phyloP scores from a whole-genome alignment of 2,329 filamentous ascomycete genomes.

The Phialemonium atrogriseum region DNA sequence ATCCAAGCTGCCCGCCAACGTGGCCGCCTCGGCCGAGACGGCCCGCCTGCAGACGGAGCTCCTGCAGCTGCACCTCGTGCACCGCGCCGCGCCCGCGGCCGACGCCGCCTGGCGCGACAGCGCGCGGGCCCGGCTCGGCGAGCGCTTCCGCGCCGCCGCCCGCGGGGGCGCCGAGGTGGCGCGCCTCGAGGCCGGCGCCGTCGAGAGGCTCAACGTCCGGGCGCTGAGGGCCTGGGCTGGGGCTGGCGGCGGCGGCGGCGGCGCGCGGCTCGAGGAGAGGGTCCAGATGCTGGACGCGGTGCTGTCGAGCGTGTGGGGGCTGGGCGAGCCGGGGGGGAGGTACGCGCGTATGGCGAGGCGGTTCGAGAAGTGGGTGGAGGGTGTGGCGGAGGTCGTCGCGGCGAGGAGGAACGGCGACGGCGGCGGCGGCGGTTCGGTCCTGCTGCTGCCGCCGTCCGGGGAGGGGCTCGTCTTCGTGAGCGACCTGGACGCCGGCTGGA shows the following conservation, averaged over 20 bases:
- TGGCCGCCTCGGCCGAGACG: slow-evolving; percentile 50
- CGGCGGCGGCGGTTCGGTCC: slow-evolving; percentile 17
- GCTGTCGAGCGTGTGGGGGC: slow-evolving; percentile 46
- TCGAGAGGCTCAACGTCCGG: slow-evolving; percentile 41
- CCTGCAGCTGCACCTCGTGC: slow-evolving; percentile 56
- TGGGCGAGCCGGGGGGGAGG: slow-evolving; percentile 47
- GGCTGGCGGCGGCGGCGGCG: slow-evolving; percentile 19
- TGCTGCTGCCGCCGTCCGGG: slow-evolving; percentile 22
- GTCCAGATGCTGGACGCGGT: slow-evolving; percentile 50
- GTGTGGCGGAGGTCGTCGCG: slow-evolving; percentile 20
- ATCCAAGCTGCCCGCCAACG: slow-evolving; percentile 51
- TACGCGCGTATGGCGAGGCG: slow-evolving; percentile 44
- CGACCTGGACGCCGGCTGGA: slow-evolving; percentile 49
- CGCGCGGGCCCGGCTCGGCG: slow-evolving; percentile 39
- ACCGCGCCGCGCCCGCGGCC: slow-evolving; percentile 41
- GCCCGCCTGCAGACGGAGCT: slow-evolving; percentile 54
- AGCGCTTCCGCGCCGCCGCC: slow-evolving; percentile 33
- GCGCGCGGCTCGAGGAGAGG: slow-evolving; percentile 40
- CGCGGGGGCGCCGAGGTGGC: slow-evolving; percentile 24
- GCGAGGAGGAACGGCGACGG: slow-evolving; percentile 17
- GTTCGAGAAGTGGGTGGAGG: slow-evolving; percentile 53
- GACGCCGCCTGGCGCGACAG: slow-evolving; percentile 45
- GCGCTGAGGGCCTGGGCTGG: slow-evolving; percentile 43
- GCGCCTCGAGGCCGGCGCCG: slow-evolving; percentile 29
- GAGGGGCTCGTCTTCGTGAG: slow-evolving; percentile 40